Conservation (phyloP, 2,329 filamentous ascomycete species). For the Albifimbria verrucaria region DNA sequence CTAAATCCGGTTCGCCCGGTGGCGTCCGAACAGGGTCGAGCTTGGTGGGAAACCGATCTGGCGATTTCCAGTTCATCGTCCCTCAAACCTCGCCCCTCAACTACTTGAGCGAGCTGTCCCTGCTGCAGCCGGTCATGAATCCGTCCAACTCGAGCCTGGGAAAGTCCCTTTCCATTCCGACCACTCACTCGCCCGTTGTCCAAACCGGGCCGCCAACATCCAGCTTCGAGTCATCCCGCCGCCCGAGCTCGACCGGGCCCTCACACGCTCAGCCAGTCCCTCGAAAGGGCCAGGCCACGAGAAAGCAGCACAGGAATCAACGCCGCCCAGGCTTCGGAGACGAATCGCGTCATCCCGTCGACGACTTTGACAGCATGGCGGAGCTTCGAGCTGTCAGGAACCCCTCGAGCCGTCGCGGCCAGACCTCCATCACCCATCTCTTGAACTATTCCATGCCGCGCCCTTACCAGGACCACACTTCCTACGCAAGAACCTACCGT, state of each 20-base stretch:
- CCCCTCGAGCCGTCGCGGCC: conserved; percentile 72
- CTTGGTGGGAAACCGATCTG: too few species aligned
- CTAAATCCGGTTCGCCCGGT: background rate
- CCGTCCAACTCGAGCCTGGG: conserved; percentile 32
- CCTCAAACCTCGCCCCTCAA: background rate
- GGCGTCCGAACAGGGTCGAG: background rate
- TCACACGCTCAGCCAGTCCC: conserved; percentile 40
- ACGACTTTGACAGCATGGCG: conserved; percentile 84
- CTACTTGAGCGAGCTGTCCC: background rate
- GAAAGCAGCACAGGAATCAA: conserved; percentile 82
- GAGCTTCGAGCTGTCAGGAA: conserved; percentile 65
- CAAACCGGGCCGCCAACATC: conserved; percentile 40
- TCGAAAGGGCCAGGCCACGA: conserved; percentile 71
- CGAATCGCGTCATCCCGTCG: conserved; percentile 37
- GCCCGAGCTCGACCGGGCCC: conserved; percentile 36
- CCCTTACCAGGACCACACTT: conserved; percentile 57
- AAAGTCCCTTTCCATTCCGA: conserved; percentile 48
- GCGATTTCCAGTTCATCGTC: too few species aligned
- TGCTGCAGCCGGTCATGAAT: conserved; percentile 26
- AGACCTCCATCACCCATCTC: conserved; percentile 94
- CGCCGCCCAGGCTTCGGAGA: conserved; percentile 58
- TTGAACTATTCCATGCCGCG: conserved; percentile 86
- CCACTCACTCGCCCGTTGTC: conserved; percentile 36
- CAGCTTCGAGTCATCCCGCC: conserved; percentile 49
- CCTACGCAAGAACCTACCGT: conserved; percentile 55